Evolutionary conservation across 495 filamentous ascomycete genomes (phyloP), one percentile per base, ranked within the genome.

Genomic region (Penicillium flavigenum): DNA sequence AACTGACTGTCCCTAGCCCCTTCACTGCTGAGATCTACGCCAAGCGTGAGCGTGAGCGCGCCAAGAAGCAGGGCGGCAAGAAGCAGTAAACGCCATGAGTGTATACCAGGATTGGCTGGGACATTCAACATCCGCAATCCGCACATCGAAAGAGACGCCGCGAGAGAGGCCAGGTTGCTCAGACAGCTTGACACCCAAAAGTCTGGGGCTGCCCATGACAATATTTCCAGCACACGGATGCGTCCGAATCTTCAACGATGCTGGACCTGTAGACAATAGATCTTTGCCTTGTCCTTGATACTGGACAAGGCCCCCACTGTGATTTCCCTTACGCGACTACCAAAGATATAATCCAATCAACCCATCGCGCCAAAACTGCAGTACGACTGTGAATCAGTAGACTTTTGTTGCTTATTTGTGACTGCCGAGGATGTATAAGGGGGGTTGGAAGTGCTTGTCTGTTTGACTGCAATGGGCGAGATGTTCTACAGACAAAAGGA

Each of bases 1-100:
- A 43, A 62, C 67, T 71, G 43, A 69, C 57, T 46, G 45, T 51
- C 7, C 59, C 46, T 63, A 87, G 84, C 79, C 93, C 93, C n/a
- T 98, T 98, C 75, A 98, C 94, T 32, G 84, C 84, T 1, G 89
- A 83, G 59, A 98, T 98, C 61, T 98, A 98, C 73, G 88, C 87
- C 54, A 96, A 96, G 85, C 86, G 94, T 39, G 76, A 79, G 59
- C 76, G 76, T 24, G 72, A 77, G 61, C 74, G 72, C 31, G 68
- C 72, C 17, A 78, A 77, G 60, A 75, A 75, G 66, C 61, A 67
- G 54, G 67, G 67, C 57, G 71, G 73, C 61, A 77, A 79, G 69
- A 61, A 60, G 54, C 71, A 69, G 62, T 79, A 74, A 68, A 58
- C 8, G 45, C 22, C 17, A 38, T 38, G 31, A 52, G 54, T 58